Percentiles rank a stretch among this genome's conserved stretches.
Conservation (phyloP, 2,329 filamentous ascomycete species). For the Ceratocystis cubensis region DNA sequence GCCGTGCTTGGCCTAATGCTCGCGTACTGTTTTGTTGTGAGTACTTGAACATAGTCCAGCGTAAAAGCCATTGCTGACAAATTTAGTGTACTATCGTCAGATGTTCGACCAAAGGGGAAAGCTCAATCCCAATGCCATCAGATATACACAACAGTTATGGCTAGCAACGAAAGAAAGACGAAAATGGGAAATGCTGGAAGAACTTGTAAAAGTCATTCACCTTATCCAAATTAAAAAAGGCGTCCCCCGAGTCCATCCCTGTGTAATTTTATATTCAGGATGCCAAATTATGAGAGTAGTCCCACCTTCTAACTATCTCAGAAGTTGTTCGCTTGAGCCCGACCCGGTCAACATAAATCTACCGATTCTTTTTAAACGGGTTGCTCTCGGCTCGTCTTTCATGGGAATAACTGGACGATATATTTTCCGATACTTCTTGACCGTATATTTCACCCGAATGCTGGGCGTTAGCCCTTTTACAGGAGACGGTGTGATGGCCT, state of each 20-base stretch:
- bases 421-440: conserved; percentile 6
- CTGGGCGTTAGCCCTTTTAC: conserved; percentile 1
- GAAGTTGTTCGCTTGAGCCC: neutral
- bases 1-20: neutral
- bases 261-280: neutral
- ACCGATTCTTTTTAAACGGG: conserved; percentile 9
- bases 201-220: conserved; percentile 7
- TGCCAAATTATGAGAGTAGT: conserved; percentile 5
- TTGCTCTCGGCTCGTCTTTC: neutral
- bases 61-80: neutral
- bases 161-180: neutral
- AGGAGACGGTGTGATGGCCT: neutral
- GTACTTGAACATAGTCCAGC: neutral
- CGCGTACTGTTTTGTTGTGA: neutral
- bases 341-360: neutral
- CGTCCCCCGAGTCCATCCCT: conserved; percentile 8
- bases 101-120: conserved; percentile 4
- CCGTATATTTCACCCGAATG: conserved; percentile 4
- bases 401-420: conserved; percentile 10
- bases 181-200: conserved; percentile 12
- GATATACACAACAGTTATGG: neutral
- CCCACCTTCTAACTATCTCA: conserved; percentile 3
- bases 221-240: conserved; percentile 2
- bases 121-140: neutral
- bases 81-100: conserved; percentile 10